phyloP scores from a whole-genome alignment of 2,329 filamentous ascomycete genomes.

The Thelonectria discophora region DNA sequence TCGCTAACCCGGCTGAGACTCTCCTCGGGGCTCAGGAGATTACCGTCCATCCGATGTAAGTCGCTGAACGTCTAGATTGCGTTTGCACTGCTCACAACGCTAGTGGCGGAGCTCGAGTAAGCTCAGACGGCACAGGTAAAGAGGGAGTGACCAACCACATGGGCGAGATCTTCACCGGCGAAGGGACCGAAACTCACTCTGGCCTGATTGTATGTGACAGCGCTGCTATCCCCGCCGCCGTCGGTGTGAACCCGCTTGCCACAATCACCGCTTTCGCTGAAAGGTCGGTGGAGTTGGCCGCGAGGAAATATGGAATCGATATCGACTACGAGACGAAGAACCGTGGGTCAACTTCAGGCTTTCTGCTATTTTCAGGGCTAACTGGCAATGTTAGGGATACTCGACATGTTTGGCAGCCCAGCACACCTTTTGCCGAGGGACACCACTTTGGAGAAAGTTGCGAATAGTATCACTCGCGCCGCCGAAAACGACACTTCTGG shows the following conservation, averaged over 20 bases:
- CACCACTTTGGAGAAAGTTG: conserved; percentile 2
- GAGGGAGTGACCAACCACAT: conserved; percentile 69
- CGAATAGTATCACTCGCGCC: conserved; percentile 11
- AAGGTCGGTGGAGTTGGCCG: conserved; percentile 60
- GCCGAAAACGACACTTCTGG: conserved; percentile 48
- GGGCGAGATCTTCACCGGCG: conserved; percentile 67
- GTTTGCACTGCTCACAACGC: neutral
- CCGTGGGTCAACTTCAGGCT: conserved; percentile 15
- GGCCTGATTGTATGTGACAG: conserved; percentile 71
- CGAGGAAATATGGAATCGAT: conserved; percentile 16
- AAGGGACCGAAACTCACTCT: conserved; percentile 58
- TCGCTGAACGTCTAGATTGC: neutral
- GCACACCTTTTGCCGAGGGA: conserved; percentile 51
- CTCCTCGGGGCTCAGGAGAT: conserved; percentile 65
- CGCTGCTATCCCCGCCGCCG: conserved; percentile 67
- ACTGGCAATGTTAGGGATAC: conserved; percentile 22
- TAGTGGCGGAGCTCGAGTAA: conserved; percentile 69
- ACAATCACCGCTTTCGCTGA: conserved; percentile 76
- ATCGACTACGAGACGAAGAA: conserved; percentile 33
- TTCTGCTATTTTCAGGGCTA: conserved; percentile 24
- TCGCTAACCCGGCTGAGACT: conserved; percentile 67
- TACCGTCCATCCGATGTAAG: conserved; percentile 67
- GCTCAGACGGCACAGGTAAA: conserved; percentile 63
- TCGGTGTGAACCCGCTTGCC: conserved; percentile 73
- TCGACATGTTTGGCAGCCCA: conserved; percentile 66